phyloP scores from a whole-genome alignment of 257 asterid species.

The Rauvolfia tetraphylla region DNA sequence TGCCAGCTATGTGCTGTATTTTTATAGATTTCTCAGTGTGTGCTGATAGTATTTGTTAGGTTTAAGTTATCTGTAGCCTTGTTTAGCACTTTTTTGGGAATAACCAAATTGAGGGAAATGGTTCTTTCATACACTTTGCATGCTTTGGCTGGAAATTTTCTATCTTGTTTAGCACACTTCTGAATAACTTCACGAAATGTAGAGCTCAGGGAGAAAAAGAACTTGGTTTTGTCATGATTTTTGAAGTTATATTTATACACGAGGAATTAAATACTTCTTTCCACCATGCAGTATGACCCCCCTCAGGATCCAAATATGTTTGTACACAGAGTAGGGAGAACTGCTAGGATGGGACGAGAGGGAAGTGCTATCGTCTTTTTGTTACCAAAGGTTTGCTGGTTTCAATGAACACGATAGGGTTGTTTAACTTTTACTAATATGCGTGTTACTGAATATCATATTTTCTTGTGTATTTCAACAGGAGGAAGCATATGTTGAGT shows the following conservation, averaged over 20 bases:
- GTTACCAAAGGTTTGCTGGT: conserved; percentile 61
- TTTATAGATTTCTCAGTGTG: not conserved
- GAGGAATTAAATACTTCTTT: conserved; percentile 17
- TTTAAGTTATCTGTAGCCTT: not conserved
- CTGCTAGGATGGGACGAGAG: conserved; percentile 93
- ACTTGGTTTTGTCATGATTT: conserved; percentile 2
- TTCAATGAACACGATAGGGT: not conserved
- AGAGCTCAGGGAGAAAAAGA: not conserved
- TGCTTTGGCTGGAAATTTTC: not conserved
- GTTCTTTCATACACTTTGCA: not conserved
- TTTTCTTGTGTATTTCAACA: conserved; percentile 21
- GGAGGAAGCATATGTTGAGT: conserved; percentile 93
- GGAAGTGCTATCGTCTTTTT: conserved; percentile 80
- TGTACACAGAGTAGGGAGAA: conserved; percentile 95
- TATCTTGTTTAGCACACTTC: not conserved
- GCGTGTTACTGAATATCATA: not conserved
- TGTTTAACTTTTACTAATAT: not conserved
- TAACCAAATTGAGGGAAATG: not conserved
- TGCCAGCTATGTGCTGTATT: not conserved
- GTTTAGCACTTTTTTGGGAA: not conserved
- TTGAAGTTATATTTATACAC: conserved; percentile 18
- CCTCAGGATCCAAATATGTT: conserved; percentile 96
- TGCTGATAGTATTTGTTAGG: not conserved
- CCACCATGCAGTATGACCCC: conserved; percentile 73
- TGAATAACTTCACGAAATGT: not conserved